Evolutionary conservation across 2,329 filamentous ascomycete genomes (phyloP), one percentile per base, ranked within the genome.

Genomic region (Massarina eburnea): DNA sequence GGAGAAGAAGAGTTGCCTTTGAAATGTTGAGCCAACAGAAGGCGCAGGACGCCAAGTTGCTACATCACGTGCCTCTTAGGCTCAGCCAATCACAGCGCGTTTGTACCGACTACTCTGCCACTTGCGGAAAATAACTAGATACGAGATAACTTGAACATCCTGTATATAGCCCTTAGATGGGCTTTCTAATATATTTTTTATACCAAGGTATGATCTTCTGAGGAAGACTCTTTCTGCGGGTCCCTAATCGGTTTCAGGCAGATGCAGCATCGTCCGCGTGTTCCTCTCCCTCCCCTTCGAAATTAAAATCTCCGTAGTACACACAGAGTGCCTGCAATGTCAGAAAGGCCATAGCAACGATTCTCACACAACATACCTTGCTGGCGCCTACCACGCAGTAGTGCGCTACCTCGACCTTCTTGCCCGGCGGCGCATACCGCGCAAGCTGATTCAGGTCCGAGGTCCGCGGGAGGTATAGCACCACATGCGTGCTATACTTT

Each of bases 341-440:
- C 8, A 63, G 41, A 9, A 33, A 19, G 8, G 24, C 38, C 21
- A 27, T 10, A 30, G 14, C n/a, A 21, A n/a, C 18, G 26, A 18
- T 6, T 48, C 12, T 19, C 15, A 26, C 33, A 19, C 20, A 14
- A 38, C 58, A 71, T 43, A 86, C 88, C 72, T 96, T 96, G 70
- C 91, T 96, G 6, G 88, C 88, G 10, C 91, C 90, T 58, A 88
- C 80, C 74, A 95, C 89, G 64, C 91, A 96, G 67, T 97, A 97
- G 73, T 99, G 94, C 4, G 68, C 63, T 14, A 70, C 66, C 41
- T 71, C 64, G 2, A 70, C 35, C 51, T 68, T 68, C 48, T 62
- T 61, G 1, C 47, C 64, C 19, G 64, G 57, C 17, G 61, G 48
- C 1, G 60, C 62, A 48, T 70, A 68, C 17, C 57, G 55, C 18